Evolutionary conservation across 257 asterid species (phyloP).

Genomic region (Solanum rostratum): DNA sequence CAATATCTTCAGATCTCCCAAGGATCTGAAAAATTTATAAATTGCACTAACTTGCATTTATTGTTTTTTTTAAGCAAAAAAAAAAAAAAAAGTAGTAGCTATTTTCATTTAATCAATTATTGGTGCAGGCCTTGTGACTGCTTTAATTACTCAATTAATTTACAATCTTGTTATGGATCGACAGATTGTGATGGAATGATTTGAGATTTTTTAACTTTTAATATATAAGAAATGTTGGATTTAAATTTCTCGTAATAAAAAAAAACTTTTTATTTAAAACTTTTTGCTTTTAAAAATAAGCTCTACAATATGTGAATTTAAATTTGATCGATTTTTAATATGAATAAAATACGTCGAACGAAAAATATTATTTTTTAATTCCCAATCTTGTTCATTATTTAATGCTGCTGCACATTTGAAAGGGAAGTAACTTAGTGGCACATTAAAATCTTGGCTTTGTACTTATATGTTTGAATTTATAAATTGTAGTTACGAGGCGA

Average conservation of each 20-base stretch:
- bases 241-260: not conserved
- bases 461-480: not conserved
- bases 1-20: not conserved
- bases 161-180: not conserved
- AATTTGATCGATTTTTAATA: not conserved
- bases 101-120: not conserved
- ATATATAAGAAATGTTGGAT: not conserved
- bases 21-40: not conserved
- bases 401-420: not conserved
- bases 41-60: not conserved
- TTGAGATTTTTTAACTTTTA: not conserved
- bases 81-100: not conserved
- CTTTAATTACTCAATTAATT: not conserved
- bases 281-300: not conserved
- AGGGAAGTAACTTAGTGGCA: not conserved
- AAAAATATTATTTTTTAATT: not conserved
- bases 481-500: not conserved
- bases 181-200: not conserved
- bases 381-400: not conserved
- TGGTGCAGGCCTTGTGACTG: not conserved
- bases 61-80: no score
- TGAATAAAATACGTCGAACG: accelerated
- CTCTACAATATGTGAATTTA: not conserved
- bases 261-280: not conserved
- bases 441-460: not conserved